Percentiles rank a stretch among this genome's conserved stretches.
phyloP scores from a whole-genome alignment of 2,329 filamentous ascomycete genomes.

The Trichophaea hybrida region DNA sequence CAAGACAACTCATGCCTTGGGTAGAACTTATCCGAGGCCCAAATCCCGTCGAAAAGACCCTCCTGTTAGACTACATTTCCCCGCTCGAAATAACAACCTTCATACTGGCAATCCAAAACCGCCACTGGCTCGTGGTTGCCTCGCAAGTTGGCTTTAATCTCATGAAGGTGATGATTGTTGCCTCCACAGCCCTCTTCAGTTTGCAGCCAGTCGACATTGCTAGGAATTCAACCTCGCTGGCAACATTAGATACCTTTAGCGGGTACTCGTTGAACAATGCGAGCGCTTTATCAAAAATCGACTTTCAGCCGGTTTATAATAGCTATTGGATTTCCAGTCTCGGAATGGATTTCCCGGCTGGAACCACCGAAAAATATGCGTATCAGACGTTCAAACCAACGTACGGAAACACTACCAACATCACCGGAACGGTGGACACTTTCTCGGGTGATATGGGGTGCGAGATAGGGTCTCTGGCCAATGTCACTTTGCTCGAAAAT shows the following conservation, averaged over 20 bases:
- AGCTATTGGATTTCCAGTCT: slow-evolving; percentile 7
- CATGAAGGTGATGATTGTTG: slow-evolving; percentile 15
- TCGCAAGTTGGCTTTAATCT: slow-evolving; percentile 8
- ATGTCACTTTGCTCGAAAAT: not conserved
- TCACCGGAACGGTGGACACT: not conserved
- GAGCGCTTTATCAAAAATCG: not conserved
- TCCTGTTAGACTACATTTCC: slow-evolving; percentile 16
- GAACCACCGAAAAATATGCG: slow-evolving; percentile 12
- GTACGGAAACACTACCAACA: not conserved
- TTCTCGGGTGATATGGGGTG: not conserved
- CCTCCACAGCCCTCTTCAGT: slow-evolving; percentile 16
- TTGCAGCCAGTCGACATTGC: slow-evolving; percentile 13
- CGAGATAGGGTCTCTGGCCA: not conserved
- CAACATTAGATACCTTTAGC: not conserved
- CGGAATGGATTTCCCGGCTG: slow-evolving; percentile 17
- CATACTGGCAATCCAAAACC: slow-evolving; percentile 15
- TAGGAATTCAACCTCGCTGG: slow-evolving; percentile 7
- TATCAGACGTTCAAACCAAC: slow-evolving; percentile 6
- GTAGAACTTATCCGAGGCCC: not conserved
- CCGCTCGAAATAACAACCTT: slow-evolving; percentile 18
- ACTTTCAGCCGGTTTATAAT: slow-evolving; percentile 13
- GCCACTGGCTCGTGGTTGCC: slow-evolving; percentile 16
- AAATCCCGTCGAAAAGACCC: not conserved
- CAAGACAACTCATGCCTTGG: not conserved
- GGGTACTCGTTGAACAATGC: not conserved